phyloP scores from a whole-genome alignment of 371 early-diverging fungal species.

The Nematocida major region DNA sequence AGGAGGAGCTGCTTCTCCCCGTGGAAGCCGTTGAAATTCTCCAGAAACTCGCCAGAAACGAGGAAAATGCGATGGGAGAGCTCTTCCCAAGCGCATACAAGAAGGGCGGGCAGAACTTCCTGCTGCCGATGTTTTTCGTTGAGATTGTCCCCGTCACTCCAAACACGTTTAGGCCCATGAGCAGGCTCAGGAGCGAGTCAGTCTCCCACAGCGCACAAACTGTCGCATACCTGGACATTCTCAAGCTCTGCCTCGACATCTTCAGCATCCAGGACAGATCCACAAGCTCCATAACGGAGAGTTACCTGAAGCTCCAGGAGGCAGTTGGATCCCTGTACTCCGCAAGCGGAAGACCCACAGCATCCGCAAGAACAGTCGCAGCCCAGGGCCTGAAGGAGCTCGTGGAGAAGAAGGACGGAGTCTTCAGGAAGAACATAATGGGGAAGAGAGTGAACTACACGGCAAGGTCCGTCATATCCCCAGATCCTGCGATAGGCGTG shows the following conservation, averaged over 20 bases:
- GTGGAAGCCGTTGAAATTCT: conserved; percentile 29
- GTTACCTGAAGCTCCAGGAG: conserved; percentile 27
- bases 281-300: neutral
- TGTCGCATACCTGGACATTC: neutral
- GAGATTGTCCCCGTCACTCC: conserved; percentile 28
- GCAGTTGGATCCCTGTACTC: conserved; percentile 7
- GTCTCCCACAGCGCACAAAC: neutral
- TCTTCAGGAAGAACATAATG: conserved; percentile 99
- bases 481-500: conserved; percentile 94
- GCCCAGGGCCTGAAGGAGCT: conserved; percentile 73
- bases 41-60: conserved; percentile 15
- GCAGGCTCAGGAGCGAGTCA: neutral
- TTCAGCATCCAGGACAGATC: neutral
- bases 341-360: neutral
- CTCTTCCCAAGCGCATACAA: neutral
- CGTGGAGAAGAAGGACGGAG: conserved; percentile 97
- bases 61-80: neutral
- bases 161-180: neutral
- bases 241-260: neutral
- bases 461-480: conserved; percentile 96
- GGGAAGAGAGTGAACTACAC: conserved; percentile 99
- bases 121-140: conserved; percentile 38
- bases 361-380: neutral
- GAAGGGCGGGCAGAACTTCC: conserved; percentile 5
- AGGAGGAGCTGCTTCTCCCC: conserved; percentile 23